Base-by-base conservation (phyloP, 331 rosid species). In the Acacia concinna region DNA sequence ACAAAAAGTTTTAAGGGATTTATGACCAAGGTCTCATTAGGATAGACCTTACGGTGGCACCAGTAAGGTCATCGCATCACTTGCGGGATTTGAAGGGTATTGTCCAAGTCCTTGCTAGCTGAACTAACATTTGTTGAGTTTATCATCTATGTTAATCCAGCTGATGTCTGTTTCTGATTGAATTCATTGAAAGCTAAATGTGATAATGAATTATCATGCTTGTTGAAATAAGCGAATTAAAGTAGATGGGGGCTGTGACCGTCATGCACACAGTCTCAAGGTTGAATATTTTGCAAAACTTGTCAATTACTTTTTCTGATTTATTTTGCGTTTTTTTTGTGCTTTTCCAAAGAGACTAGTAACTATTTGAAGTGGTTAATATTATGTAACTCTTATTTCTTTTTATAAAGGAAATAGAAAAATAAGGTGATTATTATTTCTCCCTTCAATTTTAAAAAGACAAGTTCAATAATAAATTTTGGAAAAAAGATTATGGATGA, bases 171-270 rank as follows among this genome's bases (percentile, higher is more conserved):
- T 46, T 32, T 38, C n/a, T 44, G 37, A 7, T 21, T 75, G 40
- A 44, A 57, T 75, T 75, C 64, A 43, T 68, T 41, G 34, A 46
- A 38, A 46, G 64, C 11, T 57, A 23, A 41, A 68, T 56, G 13
- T 57, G 71, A 52, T 17, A 23, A 81, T 54, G 31, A 74, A 54
- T 38, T 41, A 60, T 41, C 30, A 62, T 56, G 30, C 76, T 43
- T 49, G 76, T 40, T 67, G 49, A 69, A 13, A 68, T 38, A 38
- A 68, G 32, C 54, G 8, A 68, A 27, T 41, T 40, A 23, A 68
- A 12, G 49, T 38, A n/a, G 51, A 12, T 32, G 20, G 52, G 52
- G 52, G 73, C 52, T 40, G 34, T 68, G 73, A 30, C 54, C 3
- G 11, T 41, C 13, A 68, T 21, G n/a, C 13, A 13, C 21, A 18